These are phyloP conservation scores for Abortiporus biennis DNA, from an alignment of 1,284 basidiomycete species.

Conservation along the genomic window DNA sequence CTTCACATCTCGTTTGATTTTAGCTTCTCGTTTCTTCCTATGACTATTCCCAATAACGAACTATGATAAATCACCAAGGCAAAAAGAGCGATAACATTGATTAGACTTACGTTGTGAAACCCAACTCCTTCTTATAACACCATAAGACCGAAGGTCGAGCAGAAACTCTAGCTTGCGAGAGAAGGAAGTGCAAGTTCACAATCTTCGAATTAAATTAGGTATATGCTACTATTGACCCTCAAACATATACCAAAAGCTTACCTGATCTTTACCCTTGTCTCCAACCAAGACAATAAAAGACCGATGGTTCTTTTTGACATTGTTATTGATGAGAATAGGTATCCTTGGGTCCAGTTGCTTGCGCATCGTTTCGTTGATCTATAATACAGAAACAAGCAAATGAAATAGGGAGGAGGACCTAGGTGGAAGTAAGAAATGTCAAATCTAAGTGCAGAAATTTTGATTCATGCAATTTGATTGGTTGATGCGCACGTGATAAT, in stretches of 20 bases:
- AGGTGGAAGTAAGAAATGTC: neutral
- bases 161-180: constrained; percentile 87
- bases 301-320: constrained; percentile 89
- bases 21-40: constrained; percentile 93
- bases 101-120: constrained; percentile 81
- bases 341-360: constrained; percentile 91
- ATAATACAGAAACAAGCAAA: neutral
- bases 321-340: constrained; percentile 88
- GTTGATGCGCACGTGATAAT: neutral
- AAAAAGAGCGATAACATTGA: too few relatives aligned
- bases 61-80: neutral
- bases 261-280: constrained; percentile 92
- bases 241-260: too few relatives aligned
- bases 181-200: constrained; percentile 92
- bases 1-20: constrained; percentile 93
- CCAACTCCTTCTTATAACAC: constrained; percentile 97
- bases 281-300: constrained; percentile 98
- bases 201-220: constrained; percentile 41
- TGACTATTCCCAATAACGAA: constrained; percentile 48
- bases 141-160: constrained; percentile 89
- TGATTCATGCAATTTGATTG: neutral
- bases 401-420: neutral
- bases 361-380: constrained; percentile 50
- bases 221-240: too few relatives aligned
- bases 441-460: neutral